Base-by-base conservation (phyloP, 768 basidiomycete genomes). In the Tubosaeta sp. region DNA sequence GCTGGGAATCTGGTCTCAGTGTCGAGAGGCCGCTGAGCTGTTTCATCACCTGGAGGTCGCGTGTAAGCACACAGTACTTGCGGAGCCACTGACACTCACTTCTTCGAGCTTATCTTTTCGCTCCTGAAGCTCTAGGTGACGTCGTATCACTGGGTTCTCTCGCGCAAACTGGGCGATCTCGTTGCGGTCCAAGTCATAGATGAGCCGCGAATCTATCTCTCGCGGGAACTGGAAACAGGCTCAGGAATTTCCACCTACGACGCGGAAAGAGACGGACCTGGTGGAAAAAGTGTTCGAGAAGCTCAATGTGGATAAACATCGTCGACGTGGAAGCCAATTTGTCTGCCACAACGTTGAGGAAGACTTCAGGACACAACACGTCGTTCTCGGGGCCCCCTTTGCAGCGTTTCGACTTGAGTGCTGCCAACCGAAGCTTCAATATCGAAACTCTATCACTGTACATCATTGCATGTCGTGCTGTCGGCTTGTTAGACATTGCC, bases 271-370 rank as follows among this genome's bases (percentile, higher is more conserved):
- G 30, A 65, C 79, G 39, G 58, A 90, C 92, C 77, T 95, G 92
- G 63, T 98, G 96, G 76, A 98, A 98, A 78, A 98, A 99, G 59
- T 97, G 94, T 61, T 96, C 94, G 2, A 98, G 80, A 10, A 99
- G 76, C 67, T 99, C 96, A 52, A 99, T 96, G 72, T 94, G 96
- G 77, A 99, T 96, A 69, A 98, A 98, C 87, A 97, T 92, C 3
- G 94, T 84, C 3, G 93, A 91, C 0, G 95, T 98, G 64, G 93
- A 86, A 1, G 94, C 93, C 36, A 99, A 77, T 69, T 99, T 98
- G 67, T 97, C 91, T 3, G 96, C 93, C 19, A 99, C 94, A 22
- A 95, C 92, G 60, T 92, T 87, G 56, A 99, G 78, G 81, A 98
- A 98, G 0, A 90, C 89, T 68, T 99, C 96, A 0, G 96, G 96